These are phyloP conservation scores for Ceratocystis diversiconidia DNA, from an alignment of 2,329 filamentous ascomycete species.

Conservation along the genomic window DNA sequence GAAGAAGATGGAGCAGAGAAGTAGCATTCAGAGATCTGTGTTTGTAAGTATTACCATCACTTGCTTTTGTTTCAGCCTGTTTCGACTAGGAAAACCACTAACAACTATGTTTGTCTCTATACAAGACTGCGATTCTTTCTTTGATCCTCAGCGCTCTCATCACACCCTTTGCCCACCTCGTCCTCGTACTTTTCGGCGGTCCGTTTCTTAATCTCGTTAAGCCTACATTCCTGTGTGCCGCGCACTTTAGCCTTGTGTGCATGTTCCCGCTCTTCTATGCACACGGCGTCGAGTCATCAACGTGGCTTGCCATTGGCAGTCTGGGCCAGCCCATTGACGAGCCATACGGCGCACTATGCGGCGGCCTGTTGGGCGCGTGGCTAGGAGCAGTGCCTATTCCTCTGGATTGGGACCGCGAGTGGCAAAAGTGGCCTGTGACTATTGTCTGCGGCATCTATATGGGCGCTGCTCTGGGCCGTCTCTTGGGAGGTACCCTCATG, in stretches of 20 bases:
- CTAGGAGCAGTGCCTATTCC: constrained; percentile 89
- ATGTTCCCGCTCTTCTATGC: constrained; percentile 73
- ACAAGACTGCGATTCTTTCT: constrained; percentile 25
- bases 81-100: neutral
- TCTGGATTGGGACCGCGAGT: constrained; percentile 95
- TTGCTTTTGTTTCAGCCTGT: neutral
- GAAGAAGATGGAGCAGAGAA: constrained; percentile 38
- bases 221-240: constrained; percentile 66
- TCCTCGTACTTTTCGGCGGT: constrained; percentile 79
- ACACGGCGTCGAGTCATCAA: constrained; percentile 58
- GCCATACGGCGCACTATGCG: constrained; percentile 68
- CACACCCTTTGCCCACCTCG: constrained; percentile 45
- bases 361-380: constrained; percentile 72
- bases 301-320: constrained; percentile 58
- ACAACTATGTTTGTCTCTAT: neutral
- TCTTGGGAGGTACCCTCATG: constrained; percentile 39
- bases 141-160: constrained; percentile 52
- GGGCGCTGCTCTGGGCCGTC: constrained; percentile 59
- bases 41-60: constrained; percentile 29
- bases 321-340: constrained; percentile 63
- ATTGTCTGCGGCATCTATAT: constrained; percentile 70
- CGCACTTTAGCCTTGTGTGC: constrained; percentile 67
- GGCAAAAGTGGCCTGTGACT: constrained; percentile 96
- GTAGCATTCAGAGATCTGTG: constrained; percentile 35
- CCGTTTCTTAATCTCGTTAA: constrained; percentile 67